These are phyloP conservation scores for Bruguiera hainesii DNA, from an alignment of 441 rosid genomes.

Conservation along the genomic window DNA sequence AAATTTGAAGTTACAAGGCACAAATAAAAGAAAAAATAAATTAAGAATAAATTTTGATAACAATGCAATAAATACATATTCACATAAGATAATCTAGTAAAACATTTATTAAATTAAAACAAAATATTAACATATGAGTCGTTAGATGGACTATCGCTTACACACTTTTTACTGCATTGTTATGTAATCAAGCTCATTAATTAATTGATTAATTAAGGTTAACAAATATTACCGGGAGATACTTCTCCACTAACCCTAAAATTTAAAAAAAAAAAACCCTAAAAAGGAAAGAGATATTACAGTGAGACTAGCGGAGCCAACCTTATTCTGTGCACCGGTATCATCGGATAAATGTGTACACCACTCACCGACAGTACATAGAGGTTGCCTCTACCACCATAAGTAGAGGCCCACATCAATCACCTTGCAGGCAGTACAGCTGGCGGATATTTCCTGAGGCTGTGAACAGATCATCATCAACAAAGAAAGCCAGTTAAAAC, in stretches of 20 bases:
- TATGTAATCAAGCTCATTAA: too few species aligned
- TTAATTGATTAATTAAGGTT: neutral
- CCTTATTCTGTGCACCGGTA: conserved; percentile 37
- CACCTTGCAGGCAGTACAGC: conserved; percentile 95
- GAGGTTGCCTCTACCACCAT: conserved; percentile 2
- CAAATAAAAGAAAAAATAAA: conserved; percentile 24
- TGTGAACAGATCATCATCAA: conserved; percentile 25
- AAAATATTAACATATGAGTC: too few species aligned
- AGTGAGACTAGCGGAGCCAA: conserved; percentile 34
- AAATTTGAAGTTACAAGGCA: conserved; percentile 29
- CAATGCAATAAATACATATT: too few species aligned
- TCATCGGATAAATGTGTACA: conserved; percentile 24
- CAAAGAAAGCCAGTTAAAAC: neutral
- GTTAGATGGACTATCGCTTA: too few species aligned
- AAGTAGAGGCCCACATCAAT: conserved; percentile 31
- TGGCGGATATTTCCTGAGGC: conserved; percentile 96
- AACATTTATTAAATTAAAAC: too few species aligned
- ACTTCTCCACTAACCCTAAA: neutral
- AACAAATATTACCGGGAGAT: conserved; percentile 33
- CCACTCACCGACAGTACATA: conserved; percentile 18
- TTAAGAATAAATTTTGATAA: too few species aligned
- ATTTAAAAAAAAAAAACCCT: too few species aligned
- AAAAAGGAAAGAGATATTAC: conserved; percentile 34
- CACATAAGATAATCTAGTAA: too few species aligned
- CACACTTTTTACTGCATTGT: too few species aligned